Evolutionary conservation across 257 asterid genomes (phyloP).

Genomic region (Solanum boliviense): DNA sequence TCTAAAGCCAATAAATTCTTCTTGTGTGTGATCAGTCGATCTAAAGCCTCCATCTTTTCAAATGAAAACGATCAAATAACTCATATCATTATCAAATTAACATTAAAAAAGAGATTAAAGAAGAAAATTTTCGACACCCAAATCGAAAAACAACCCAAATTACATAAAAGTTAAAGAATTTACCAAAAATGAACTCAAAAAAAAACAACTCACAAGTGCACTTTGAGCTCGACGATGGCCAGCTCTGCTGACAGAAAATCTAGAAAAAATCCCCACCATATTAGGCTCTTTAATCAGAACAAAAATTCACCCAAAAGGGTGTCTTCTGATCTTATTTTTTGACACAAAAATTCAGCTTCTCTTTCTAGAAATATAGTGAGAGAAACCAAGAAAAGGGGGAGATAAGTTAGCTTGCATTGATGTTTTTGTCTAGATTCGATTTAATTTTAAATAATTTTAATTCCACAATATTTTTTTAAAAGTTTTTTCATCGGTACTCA

Average conservation of each 20-base stretch:
- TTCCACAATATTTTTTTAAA: neutral
- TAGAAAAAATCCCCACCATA: constrained; percentile 91
- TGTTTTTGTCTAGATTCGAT: constrained; percentile 11
- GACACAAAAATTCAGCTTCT: neutral
- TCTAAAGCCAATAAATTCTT: neutral
- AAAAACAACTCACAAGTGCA: constrained; percentile 41
- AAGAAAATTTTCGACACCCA: neutral
- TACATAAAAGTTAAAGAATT: neutral
- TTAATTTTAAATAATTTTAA: neutral
- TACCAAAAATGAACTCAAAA: neutral
- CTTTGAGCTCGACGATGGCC: constrained; percentile 80
- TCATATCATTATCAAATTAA: neutral
- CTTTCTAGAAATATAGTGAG: neutral
- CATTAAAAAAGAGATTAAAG: neutral
- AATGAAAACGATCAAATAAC: neutral
- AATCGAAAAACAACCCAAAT: neutral
- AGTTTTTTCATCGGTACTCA: too few species aligned
- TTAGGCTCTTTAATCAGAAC: neutral
- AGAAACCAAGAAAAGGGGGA: neutral
- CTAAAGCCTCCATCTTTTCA: neutral
- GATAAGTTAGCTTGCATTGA: neutral
- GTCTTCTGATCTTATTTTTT: neutral
- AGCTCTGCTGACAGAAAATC: constrained; percentile 48
- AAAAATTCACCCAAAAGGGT: neutral
- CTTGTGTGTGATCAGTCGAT: neutral